Conservation (phyloP, 768 basidiomycete species). For the Trametopsis cervina region DNA sequence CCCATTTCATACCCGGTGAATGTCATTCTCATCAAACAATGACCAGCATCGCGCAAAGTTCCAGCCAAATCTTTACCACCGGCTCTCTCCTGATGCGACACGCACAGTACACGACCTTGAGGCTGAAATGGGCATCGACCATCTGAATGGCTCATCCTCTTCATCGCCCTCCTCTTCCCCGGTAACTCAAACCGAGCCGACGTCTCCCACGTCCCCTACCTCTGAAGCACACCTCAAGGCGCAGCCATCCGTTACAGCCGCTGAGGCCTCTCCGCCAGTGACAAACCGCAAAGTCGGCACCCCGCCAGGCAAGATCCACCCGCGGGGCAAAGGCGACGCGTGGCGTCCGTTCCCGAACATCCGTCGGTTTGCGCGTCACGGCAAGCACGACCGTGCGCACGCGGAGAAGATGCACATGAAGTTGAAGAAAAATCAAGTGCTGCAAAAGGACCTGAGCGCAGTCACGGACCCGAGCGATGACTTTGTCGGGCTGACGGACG, state of each 20-base stretch:
- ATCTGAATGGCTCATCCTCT: not conserved
- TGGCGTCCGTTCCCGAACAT: slow-evolving; percentile 1
- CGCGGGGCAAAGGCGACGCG: not conserved
- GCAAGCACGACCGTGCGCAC: not conserved
- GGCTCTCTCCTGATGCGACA: slow-evolving; percentile 24
- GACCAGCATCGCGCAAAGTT: slow-evolving; percentile 60
- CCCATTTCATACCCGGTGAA: not conserved
- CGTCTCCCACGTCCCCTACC: not conserved
- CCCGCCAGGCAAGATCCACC: not conserved
- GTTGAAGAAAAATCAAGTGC: not conserved
- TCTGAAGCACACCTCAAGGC: not conserved
- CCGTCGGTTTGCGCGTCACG: not conserved
- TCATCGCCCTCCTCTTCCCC: not conserved
- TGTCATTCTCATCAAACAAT: not conserved
- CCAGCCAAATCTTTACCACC: slow-evolving; percentile 56
- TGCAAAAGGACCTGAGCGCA: not conserved
- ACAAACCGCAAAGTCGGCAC: not conserved
- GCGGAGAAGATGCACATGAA: not conserved
- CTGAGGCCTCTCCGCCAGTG: not conserved
- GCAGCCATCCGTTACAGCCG: not conserved
- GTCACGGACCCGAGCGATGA: slow-evolving; percentile 5
- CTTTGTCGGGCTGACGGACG: slow-evolving; percentile 33
- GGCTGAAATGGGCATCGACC: not conserved
- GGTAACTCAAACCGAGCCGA: not conserved
- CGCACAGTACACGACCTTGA: not conserved